A percentile compares a stretch with the other conserved stretches of the same genome.
Evolutionary conservation across 2,329 filamentous ascomycete species (phyloP).

Genomic region (Plenodomus lindquistii): DNA sequence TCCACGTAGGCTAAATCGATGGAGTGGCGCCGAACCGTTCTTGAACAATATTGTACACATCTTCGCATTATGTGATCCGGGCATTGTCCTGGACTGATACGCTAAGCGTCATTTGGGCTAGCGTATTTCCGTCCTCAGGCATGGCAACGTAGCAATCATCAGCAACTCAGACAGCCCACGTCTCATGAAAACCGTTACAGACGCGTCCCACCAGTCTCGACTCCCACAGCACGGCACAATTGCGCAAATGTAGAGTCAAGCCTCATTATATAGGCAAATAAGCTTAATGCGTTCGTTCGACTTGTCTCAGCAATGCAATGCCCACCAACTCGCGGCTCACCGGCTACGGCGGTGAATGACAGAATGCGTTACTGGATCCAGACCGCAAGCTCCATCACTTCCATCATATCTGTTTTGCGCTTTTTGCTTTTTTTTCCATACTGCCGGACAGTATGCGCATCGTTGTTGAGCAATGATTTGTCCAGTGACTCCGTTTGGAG

Average conservation of each 20-base stretch:
- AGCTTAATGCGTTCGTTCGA: not conserved
- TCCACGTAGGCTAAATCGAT: too few relatives aligned
- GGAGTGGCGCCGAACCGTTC: too few relatives aligned
- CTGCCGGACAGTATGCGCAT: conserved; percentile 29
- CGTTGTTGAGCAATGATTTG: conserved; percentile 36
- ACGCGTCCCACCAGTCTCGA: not conserved
- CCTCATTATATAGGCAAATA: not conserved
- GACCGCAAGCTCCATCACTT: not conserved
- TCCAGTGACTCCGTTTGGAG: conserved; percentile 15
- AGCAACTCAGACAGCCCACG: not conserved
- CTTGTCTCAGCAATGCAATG: not conserved
- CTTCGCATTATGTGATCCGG: too few relatives aligned
- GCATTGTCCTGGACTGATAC: too few relatives aligned
- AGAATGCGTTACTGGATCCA: too few relatives aligned
- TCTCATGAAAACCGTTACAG: not conserved
- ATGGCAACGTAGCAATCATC: not conserved
- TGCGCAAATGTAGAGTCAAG: not conserved
- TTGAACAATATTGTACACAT: too few relatives aligned
- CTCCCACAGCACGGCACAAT: not conserved
- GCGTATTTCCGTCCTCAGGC: not conserved
- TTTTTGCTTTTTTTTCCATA: conserved; percentile 10
- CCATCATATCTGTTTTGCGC: not conserved
- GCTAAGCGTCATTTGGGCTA: too few relatives aligned
- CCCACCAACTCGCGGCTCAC: not conserved
- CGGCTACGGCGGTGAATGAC: not conserved